A percentile compares a stretch with the other conserved stretches of the same genome.
Conservation (phyloP, 257 asterid species). For the Solanum neorickii region DNA sequence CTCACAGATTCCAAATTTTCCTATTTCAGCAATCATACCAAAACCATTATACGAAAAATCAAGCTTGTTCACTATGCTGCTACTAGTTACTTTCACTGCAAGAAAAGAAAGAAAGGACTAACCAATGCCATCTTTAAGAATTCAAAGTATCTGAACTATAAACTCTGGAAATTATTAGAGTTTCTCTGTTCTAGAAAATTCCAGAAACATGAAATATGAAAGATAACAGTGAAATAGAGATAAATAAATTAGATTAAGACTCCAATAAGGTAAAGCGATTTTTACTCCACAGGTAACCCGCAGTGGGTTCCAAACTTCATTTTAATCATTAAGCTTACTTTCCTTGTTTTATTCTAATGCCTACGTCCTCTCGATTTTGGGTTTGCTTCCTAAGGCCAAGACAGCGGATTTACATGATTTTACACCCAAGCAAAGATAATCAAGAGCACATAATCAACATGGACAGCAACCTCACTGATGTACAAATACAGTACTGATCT, state of each 20-base stretch:
- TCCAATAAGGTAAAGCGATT: background rate
- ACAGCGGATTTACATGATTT: background rate
- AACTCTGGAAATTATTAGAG: background rate
- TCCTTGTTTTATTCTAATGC: background rate
- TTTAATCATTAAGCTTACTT: background rate
- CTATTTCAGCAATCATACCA: background rate
- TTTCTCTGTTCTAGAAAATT: background rate
- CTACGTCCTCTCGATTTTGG: background rate
- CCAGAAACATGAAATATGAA: background rate
- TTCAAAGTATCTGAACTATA: background rate
- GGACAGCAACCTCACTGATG: constrained; percentile 66
- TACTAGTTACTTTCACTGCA: background rate
- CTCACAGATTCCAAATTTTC: background rate
- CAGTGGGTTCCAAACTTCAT: background rate
- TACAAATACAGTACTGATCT: constrained; percentile 64
- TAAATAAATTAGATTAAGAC: background rate
- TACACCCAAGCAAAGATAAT: background rate
- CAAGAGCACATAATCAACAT: constrained; percentile 35
- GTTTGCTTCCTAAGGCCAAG: background rate
- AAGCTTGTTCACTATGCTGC: background rate
- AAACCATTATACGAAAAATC: background rate
- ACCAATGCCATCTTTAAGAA: background rate
- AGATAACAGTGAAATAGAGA: background rate
- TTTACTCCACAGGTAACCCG: background rate
- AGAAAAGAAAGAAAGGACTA: background rate